These are phyloP conservation scores for Punica granatum DNA, from an alignment of 345 rosid species.

Conservation along the genomic window DNA sequence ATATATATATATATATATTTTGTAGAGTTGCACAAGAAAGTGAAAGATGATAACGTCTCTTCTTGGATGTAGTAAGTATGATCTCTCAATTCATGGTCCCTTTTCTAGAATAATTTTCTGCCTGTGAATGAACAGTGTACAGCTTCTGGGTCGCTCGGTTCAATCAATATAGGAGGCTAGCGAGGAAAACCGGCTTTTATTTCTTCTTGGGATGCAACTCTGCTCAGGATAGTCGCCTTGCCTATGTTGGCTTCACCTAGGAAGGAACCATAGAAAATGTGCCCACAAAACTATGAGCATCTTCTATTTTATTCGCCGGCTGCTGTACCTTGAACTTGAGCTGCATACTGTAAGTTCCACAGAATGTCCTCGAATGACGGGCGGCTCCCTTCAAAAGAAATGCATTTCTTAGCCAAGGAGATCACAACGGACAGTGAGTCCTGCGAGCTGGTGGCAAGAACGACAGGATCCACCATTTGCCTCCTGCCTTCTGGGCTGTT, in stretches of 20 bases:
- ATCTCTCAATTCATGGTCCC: not conserved
- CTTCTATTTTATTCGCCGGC: conserved; percentile 11
- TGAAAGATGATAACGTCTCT: too few relatives aligned
- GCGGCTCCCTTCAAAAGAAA: conserved; percentile 30
- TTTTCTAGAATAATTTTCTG: not conserved
- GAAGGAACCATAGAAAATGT: too few relatives aligned
- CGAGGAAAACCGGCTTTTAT: too few relatives aligned
- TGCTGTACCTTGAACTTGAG: conserved; percentile 36
- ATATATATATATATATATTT: too few relatives aligned
- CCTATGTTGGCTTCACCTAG: not conserved
- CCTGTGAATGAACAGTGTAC: not conserved
- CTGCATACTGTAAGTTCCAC: conserved; percentile 49
- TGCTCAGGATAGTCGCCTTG: not conserved
- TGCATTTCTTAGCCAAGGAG: conserved; percentile 37
- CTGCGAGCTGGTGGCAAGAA: conserved; percentile 28
- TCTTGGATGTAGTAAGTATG: not conserved
- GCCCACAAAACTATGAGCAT: too few relatives aligned
- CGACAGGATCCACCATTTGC: conserved; percentile 26
- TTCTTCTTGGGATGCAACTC: too few relatives aligned
- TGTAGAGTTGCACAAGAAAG: too few relatives aligned
- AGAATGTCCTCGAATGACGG: conserved; percentile 49
- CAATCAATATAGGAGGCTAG: not conserved
- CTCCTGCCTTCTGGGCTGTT: conserved; percentile 20
- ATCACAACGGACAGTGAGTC: conserved; percentile 37
- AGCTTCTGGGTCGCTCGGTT: not conserved